A percentile compares a stretch with the other conserved stretches of the same genome.
Conservation (phyloP, 1,284 basidiomycete species). For the Baeospora myosura region DNA sequence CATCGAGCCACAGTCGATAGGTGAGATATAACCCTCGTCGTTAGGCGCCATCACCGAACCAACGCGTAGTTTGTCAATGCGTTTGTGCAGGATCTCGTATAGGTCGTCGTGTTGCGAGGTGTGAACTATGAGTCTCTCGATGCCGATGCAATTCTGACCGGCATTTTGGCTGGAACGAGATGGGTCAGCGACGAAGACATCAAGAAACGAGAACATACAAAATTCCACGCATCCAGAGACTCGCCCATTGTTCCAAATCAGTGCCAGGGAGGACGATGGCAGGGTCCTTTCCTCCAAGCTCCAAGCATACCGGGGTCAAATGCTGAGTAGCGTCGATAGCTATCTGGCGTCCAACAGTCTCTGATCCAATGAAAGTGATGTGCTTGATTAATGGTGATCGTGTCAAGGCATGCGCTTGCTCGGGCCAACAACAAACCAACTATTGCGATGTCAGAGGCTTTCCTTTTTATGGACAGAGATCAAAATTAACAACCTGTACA, state of each 20-base stretch:
- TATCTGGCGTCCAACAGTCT: slow-evolving; percentile 79
- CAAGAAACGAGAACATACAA: slow-evolving; percentile 53
- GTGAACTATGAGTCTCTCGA: slow-evolving; percentile 89
- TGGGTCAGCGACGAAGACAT: not conserved
- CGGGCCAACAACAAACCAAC: slow-evolving; percentile 85
- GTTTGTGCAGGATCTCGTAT: slow-evolving; percentile 54
- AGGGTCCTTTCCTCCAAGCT: slow-evolving; percentile 85
- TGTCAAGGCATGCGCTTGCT: slow-evolving; percentile 79
- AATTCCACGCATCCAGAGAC: slow-evolving; percentile 77
- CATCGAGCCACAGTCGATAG: slow-evolving; percentile 80
- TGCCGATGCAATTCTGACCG: slow-evolving; percentile 96
- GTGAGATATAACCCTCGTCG: slow-evolving; percentile 58
- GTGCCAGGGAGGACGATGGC: slow-evolving; percentile 71
- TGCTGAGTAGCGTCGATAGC: slow-evolving; percentile 78
- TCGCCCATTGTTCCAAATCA: slow-evolving; percentile 63
- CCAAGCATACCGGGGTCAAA: slow-evolving; percentile 84
- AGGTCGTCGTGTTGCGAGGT: slow-evolving; percentile 68
- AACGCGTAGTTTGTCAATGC: slow-evolving; percentile 59
- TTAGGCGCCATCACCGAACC: slow-evolving; percentile 62
- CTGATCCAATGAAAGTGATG: slow-evolving; percentile 90
- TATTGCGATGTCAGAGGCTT: slow-evolving; percentile 25
- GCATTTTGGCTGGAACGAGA: slow-evolving; percentile 63
- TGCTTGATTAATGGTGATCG: slow-evolving; percentile 74
- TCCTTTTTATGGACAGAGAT: too few relatives aligned
- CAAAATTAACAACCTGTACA: slow-evolving; percentile 51